Base-by-base conservation (phyloP, 805 yeast genomes). In the Pachysolen tannophilus region DNA sequence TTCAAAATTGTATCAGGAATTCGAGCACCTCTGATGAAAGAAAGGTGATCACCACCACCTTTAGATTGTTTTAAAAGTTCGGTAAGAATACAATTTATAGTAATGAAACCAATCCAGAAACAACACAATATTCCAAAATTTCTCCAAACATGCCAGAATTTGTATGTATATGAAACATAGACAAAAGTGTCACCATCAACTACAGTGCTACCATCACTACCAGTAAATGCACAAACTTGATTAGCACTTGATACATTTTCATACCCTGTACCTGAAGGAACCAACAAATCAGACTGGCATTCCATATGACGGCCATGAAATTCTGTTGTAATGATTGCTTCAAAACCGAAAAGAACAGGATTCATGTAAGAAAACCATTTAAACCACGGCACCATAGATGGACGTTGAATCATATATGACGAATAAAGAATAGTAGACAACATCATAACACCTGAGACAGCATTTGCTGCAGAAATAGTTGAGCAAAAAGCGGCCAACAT, bases 91-190 rank as follows among this genome's bases (percentile, higher is more conserved):
- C 54, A 55, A 26, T 49, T 47, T 21, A 53, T 38, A 38, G 50
- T 20, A 20, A 69, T 43, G 52, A 67, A 66, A 42, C 68, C 63
- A 11, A 66, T 26, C 26, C 61, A 52, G 45, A 63, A 69, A 5
- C 52, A 69, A 45, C 68, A 40, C 37, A 63, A 36, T 38, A 72
- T 66, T 39, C 78, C 95, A 38, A 80, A 66, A 53, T 85, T 82
- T 62, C 94, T 75, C 95, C 95, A 85, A 33, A 71, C 67, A 55
- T 85, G 84, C 15, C 55, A 43, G 47, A 67, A 74, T 15, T 50
- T 50, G 61, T 78, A 85, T 28, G 55, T 50, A 55, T 55, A 84
- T 7, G 75, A 52, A 3, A 46, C 47, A 5, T 42, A 41, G 9
- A 76, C 36, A 45, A 73, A 78, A 14, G 52, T 50, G 38, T 69